These are phyloP conservation scores for Tuber brumale DNA, from an alignment of 495 filamentous ascomycete genomes.

Conservation along the genomic window DNA sequence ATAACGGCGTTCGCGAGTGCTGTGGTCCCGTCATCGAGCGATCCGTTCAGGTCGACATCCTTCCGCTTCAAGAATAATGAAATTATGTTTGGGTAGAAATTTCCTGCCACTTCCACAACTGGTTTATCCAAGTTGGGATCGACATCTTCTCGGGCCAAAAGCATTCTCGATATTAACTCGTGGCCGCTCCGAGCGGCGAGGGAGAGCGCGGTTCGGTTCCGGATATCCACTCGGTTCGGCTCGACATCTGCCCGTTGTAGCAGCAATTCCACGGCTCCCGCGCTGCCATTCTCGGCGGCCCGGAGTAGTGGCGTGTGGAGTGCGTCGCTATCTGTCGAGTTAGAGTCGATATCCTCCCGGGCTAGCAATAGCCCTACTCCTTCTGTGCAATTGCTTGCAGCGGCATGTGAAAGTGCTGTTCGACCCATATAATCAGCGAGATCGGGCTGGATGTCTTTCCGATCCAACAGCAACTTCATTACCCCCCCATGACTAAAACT, in stretches of 20 bases:
- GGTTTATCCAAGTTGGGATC: slow-evolving; percentile 8
- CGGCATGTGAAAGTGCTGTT: slow-evolving; percentile 38
- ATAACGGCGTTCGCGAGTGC: background rate
- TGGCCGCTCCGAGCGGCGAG: slow-evolving; percentile 44
- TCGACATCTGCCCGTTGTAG: slow-evolving; percentile 25
- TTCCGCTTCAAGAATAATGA: background rate
- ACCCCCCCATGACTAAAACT: slow-evolving; percentile 43
- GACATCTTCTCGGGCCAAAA: slow-evolving; percentile 10
- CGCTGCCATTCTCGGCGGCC: slow-evolving; percentile 37
- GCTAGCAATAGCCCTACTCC: slow-evolving; percentile 39
- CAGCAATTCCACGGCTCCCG: slow-evolving; percentile 34
- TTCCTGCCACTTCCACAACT: background rate
- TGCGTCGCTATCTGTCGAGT: slow-evolving; percentile 11
- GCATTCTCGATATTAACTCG: slow-evolving; percentile 38
- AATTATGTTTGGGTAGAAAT: background rate
- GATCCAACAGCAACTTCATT: slow-evolving; percentile 23
- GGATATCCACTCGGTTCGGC: slow-evolving; percentile 22
- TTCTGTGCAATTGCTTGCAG: slow-evolving; percentile 32
- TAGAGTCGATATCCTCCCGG: slow-evolving; percentile 10
- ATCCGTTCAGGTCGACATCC: too few relatives aligned
- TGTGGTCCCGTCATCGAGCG: too few relatives aligned
- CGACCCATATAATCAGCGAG: slow-evolving; percentile 13
- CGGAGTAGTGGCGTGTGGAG: slow-evolving; percentile 39
- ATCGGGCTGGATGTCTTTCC: slow-evolving; percentile 13
- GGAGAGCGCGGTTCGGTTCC: slow-evolving; percentile 43